Conservation (phyloP, 257 asterid genomes). For the Catharanthus roseus region DNA sequence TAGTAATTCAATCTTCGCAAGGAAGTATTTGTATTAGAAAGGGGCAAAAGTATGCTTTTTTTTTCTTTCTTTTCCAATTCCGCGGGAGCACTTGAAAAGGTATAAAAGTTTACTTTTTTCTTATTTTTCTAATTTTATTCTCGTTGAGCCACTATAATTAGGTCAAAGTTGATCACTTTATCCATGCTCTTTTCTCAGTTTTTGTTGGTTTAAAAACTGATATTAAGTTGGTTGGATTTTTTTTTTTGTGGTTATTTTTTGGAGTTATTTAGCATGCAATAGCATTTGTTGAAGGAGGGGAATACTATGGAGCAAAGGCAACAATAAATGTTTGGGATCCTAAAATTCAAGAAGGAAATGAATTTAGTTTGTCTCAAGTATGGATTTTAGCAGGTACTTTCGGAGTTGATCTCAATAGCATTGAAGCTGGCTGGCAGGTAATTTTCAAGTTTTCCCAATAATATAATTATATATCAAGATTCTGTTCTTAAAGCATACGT, state of each 20-base stretch:
- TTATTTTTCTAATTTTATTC: too few species aligned
- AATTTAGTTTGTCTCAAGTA: constrained; percentile 24
- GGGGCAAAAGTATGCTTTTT: too few species aligned
- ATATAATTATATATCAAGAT: too few species aligned
- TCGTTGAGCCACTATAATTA: too few species aligned
- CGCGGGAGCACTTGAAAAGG: too few species aligned
- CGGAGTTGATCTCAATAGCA: constrained; percentile 22
- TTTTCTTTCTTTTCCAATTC: too few species aligned
- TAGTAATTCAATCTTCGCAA: too few species aligned
- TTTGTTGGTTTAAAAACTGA: constrained; percentile 8
- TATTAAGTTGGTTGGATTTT: constrained; percentile 21
- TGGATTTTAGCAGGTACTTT: constrained; percentile 26
- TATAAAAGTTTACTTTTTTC: too few species aligned
- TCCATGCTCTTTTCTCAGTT: not conserved
- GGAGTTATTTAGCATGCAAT: constrained; percentile 78
- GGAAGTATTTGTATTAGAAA: too few species aligned
- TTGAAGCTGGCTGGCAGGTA: constrained; percentile 31
- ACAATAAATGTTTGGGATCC: constrained; percentile 25
- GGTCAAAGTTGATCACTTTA: too few species aligned
- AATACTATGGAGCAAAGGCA: constrained; percentile 31
- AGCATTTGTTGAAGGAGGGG: constrained; percentile 13
- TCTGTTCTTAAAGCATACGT: too few species aligned
- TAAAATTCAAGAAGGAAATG: constrained; percentile 20
- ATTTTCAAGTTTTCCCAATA: not conserved
- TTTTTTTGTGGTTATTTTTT: constrained; percentile 37